Conservation (phyloP, 768 basidiomycete species). For the Collybiopsis confluens region DNA sequence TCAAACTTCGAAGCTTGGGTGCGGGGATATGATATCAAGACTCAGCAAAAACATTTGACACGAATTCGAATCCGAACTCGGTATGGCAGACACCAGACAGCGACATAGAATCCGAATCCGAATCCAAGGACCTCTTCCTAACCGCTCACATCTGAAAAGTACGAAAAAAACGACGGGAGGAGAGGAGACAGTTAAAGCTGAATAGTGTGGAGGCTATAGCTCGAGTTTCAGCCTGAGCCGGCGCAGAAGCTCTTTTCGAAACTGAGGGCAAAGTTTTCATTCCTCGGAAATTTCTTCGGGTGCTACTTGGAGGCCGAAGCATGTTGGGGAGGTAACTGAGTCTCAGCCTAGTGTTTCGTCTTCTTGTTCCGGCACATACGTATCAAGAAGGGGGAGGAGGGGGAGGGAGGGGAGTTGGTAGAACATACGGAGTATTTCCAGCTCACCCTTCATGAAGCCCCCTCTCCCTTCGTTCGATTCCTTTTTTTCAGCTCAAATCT, state of each 20-base stretch:
- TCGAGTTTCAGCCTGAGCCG: conserved; percentile 67
- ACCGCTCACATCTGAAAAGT: conserved; percentile 88
- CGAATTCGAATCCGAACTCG: too few species aligned
- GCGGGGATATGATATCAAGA: too few species aligned
- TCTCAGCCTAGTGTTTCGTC: too few species aligned
- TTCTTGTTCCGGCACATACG: too few species aligned
- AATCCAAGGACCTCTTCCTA: conserved; percentile 20
- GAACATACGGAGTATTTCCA: conserved; percentile 88
- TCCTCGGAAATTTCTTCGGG: conserved; percentile 71
- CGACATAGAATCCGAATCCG: too few species aligned
- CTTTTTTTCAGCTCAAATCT: conserved; percentile 71
- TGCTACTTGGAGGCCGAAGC: conserved; percentile 71
- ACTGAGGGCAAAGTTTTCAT: conserved; percentile 61
- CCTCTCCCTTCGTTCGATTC: conserved; percentile 84
- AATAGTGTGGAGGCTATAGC: conserved; percentile 89
- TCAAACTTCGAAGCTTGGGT: too few species aligned
- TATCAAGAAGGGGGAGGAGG: conserved; percentile 8
- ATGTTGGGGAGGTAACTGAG: conserved; percentile 10
- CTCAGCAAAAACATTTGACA: too few species aligned
- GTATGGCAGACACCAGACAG: too few species aligned
- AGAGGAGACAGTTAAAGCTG: conserved; percentile 89
- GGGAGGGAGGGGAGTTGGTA: conserved; percentile 47
- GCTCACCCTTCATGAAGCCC: conserved; percentile 81
- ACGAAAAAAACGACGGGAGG: conserved; percentile 80
- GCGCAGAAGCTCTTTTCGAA: conserved; percentile 73